phyloP scores from a whole-genome alignment of 2,329 filamentous ascomycete species.

The Periglandula ipomoeae region DNA sequence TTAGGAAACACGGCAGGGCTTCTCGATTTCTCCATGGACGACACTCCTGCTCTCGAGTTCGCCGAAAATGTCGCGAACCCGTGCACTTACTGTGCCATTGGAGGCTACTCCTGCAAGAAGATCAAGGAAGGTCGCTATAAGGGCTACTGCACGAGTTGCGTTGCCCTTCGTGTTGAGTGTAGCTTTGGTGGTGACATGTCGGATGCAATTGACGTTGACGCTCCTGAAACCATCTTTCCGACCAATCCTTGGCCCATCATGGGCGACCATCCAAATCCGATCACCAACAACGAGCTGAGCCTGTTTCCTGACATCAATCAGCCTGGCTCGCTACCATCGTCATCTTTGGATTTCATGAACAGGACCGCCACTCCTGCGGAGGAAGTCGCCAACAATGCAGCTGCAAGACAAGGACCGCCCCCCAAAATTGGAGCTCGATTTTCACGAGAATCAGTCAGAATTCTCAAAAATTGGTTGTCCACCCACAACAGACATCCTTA shows the following conservation, averaged over 20 bases:
- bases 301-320: slow-evolving; percentile 16
- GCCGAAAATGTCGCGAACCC: slow-evolving; percentile 22
- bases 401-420: slow-evolving; percentile 20
- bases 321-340: slow-evolving; percentile 16
- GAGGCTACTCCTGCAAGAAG: slow-evolving; percentile 50
- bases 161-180: slow-evolving; percentile 48
- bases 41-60: slow-evolving; percentile 15
- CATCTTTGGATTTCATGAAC: slow-evolving; percentile 19
- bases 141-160: slow-evolving; percentile 54
- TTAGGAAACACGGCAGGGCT: slow-evolving; percentile 8
- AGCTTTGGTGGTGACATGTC: slow-evolving; percentile 38
- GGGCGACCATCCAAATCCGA: slow-evolving; percentile 32
- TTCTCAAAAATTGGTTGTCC: slow-evolving; percentile 77
- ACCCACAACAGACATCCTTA: slow-evolving; percentile 77
- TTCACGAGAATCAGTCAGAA: slow-evolving; percentile 68
- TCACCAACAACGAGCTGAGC: slow-evolving; percentile 16
- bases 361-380: slow-evolving; percentile 12
- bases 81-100: slow-evolving; percentile 42
- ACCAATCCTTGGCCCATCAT: slow-evolving; percentile 36
- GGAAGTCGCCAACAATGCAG: slow-evolving; percentile 13
- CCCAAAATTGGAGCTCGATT: slow-evolving; percentile 68
- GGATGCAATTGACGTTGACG: slow-evolving; percentile 24
- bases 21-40: slow-evolving; percentile 19
- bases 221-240: slow-evolving; percentile 27
- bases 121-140: slow-evolving; percentile 50